A percentile compares a stretch with the other conserved stretches of the same genome.
Evolutionary conservation across 2,329 filamentous ascomycete genomes (phyloP).

Genomic region (Xylariaceae sp.): DNA sequence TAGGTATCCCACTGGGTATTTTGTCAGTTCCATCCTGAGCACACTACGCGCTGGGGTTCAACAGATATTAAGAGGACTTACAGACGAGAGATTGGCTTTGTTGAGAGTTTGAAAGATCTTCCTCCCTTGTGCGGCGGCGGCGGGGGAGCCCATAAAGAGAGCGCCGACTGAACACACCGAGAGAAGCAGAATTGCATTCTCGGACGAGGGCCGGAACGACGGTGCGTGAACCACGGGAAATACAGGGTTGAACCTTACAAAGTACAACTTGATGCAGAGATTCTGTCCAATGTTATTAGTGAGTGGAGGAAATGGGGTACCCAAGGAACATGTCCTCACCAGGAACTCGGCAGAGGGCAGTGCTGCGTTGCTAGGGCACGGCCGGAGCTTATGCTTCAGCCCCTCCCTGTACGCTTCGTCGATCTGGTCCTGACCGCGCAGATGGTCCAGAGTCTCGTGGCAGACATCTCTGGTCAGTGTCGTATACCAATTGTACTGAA

Average conservation of each 20-base stretch:
- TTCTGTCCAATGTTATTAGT: conserved; percentile 11
- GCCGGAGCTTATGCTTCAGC: conserved; percentile 11
- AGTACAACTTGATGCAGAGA: conserved; percentile 15
- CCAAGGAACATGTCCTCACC: conserved; percentile 4
- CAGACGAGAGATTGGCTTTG: conserved; percentile 14
- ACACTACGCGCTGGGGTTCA: background rate
- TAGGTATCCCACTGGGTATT: conserved; percentile 14
- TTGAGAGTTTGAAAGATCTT: conserved; percentile 16
- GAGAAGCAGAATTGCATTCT: conserved; percentile 13
- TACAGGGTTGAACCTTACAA: conserved; percentile 15
- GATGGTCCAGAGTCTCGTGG: conserved; percentile 7
- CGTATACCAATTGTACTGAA: conserved; percentile 14
- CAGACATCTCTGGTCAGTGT: conserved; percentile 14
- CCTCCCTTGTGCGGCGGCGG: conserved; percentile 13
- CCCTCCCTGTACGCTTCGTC: conserved; percentile 16
- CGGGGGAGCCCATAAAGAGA: conserved; percentile 15
- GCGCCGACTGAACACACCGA: conserved; percentile 15
- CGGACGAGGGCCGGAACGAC: conserved; percentile 13
- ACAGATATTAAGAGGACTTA: conserved; percentile 1
- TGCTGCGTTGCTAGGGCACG: conserved; percentile 13
- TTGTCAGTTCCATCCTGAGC: background rate
- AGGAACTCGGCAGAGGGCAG: conserved; percentile 14
- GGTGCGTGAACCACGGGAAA: conserved; percentile 15
- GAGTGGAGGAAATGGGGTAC: background rate
- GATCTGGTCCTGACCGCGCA: conserved; percentile 10